phyloP scores from a whole-genome alignment of 768 basidiomycete genomes.

The Russula griseocarnosa region DNA sequence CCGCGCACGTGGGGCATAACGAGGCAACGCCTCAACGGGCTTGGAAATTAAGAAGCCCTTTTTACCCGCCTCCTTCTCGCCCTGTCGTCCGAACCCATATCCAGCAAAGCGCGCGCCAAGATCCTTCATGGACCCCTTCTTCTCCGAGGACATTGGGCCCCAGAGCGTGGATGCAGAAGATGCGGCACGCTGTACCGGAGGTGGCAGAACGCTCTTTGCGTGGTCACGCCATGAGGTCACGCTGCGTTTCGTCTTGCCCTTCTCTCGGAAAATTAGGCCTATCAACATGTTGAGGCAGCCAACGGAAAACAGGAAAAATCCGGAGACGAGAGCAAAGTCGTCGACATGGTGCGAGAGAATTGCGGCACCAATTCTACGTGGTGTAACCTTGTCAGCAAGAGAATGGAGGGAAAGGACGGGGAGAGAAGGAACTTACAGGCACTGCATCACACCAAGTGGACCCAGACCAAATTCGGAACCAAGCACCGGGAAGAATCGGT shows the following conservation, averaged over 20 bases:
- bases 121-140: constrained; percentile 15
- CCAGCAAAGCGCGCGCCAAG: constrained; percentile 36
- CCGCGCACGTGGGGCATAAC: constrained; percentile 36
- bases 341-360: constrained; percentile 64
- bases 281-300: constrained; percentile 86
- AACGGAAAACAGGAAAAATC: constrained; percentile 87
- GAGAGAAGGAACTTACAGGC: constrained; percentile 51
- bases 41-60: constrained; percentile 41
- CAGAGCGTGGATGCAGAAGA: constrained; percentile 24
- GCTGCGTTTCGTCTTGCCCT: constrained; percentile 57
- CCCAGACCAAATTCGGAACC: constrained; percentile 83
- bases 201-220: constrained; percentile 24
- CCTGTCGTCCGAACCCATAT: constrained; percentile 77
- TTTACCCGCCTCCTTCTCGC: constrained; percentile 65
- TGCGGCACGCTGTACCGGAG: constrained; percentile 22
- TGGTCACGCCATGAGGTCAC: constrained; percentile 56
- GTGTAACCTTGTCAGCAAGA: not conserved
- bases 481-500: constrained; percentile 80
- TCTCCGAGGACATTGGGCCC: constrained; percentile 11
- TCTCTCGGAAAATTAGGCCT: constrained; percentile 67
- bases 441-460: constrained; percentile 81
- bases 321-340: constrained; percentile 83
- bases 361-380: constrained; percentile 44
- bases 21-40: constrained; percentile 25
- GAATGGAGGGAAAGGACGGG: not conserved